These are phyloP conservation scores for Senna tora DNA, from an alignment of 306 rosid genomes.

Conservation along the genomic window DNA sequence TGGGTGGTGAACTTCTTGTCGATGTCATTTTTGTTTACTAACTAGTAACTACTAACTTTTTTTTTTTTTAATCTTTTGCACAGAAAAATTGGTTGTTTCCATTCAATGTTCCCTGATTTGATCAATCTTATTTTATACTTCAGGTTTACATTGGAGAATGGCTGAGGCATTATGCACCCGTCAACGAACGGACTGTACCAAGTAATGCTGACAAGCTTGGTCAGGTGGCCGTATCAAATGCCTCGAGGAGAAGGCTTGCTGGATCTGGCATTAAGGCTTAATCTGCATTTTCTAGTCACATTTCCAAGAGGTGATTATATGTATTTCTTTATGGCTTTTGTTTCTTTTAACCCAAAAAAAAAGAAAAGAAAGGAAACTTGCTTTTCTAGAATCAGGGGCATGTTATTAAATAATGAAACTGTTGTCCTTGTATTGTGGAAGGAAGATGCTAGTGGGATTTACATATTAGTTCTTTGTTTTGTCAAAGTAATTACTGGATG, in stretches of 20 bases:
- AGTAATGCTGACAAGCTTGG: constrained; percentile 65
- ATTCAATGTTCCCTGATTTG: neutral
- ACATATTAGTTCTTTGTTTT: neutral
- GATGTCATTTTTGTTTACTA: neutral
- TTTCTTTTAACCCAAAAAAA: neutral
- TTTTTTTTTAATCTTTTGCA: neutral
- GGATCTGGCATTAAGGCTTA: constrained; percentile 58
- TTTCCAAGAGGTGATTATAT: constrained; percentile 24
- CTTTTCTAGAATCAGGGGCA: neutral
- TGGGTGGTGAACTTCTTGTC: neutral
- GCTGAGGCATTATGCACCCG: constrained; percentile 72
- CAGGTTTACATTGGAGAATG: constrained; percentile 85
- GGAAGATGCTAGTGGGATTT: neutral
- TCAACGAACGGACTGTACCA: constrained; percentile 51
- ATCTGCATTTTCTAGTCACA: neutral
- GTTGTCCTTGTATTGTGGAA: neutral
- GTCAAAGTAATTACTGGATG: constrained; percentile 3
- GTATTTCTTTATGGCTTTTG: neutral
- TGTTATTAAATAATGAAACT: neutral
- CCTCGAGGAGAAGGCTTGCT: constrained; percentile 74
- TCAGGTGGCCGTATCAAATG: constrained; percentile 76
- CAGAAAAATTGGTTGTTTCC: neutral
- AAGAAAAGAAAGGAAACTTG: neutral
- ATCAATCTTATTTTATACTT: constrained; percentile 25
- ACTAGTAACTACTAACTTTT: too few species aligned